phyloP scores from a whole-genome alignment of 257 asterid species.

The Thymus quinquecostatus region DNA sequence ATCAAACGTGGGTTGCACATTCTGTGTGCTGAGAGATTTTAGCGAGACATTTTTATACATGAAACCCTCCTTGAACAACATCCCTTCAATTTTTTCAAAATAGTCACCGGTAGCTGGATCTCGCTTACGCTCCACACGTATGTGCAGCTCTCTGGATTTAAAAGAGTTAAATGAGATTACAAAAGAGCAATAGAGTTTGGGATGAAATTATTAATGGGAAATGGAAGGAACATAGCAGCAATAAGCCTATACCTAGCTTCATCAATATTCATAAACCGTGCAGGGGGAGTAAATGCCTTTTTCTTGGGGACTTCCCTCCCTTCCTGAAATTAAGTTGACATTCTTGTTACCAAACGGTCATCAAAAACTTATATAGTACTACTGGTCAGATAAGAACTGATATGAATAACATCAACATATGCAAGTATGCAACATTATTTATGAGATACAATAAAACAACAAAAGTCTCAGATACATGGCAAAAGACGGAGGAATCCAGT shows the following conservation, averaged over 20 bases:
- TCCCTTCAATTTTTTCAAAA: conserved; percentile 82
- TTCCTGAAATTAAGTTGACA: conserved; percentile 59
- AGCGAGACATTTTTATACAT: conserved; percentile 78
- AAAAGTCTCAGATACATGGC: neutral
- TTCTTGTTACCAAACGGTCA: conserved; percentile 20
- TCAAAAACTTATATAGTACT: conserved; percentile 4
- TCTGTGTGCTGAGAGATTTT: conserved; percentile 83
- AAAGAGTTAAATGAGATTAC: conserved; percentile 19
- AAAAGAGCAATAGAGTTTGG: neutral
- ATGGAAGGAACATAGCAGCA: conserved; percentile 11
- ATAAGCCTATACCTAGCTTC: conserved; percentile 82
- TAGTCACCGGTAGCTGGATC: conserved; percentile 83
- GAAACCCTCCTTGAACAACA: conserved; percentile 97
- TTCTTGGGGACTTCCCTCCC: conserved; percentile 93
- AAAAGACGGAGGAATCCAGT: neutral
- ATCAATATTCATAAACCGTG: conserved; percentile 87
- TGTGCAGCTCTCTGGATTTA: conserved; percentile 72
- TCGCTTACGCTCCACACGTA: conserved; percentile 83
- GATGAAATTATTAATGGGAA: neutral
- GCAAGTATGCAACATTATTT: neutral
- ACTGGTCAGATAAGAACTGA: neutral
- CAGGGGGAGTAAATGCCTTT: conserved; percentile 84
- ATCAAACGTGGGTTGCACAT: conserved; percentile 88
- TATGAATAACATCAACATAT: conserved; percentile 4
- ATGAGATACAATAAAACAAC: neutral